These are phyloP conservation scores for Suillus subluteus DNA, from an alignment of 768 basidiomycete genomes.

Conservation along the genomic window DNA sequence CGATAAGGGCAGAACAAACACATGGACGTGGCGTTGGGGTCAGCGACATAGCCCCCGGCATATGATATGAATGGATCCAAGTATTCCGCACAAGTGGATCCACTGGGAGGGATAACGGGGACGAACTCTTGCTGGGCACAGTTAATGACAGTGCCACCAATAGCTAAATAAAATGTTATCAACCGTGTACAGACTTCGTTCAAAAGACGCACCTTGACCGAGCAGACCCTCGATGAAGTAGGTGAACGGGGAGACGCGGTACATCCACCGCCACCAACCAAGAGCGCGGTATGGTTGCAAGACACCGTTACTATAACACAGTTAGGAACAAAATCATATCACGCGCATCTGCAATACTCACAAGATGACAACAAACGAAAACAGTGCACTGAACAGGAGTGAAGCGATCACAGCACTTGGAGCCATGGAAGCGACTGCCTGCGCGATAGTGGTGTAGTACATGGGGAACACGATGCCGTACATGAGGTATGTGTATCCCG, in stretches of 20 bases:
- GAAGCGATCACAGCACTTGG: slow-evolving; percentile 64
- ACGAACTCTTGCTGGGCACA: slow-evolving; percentile 71
- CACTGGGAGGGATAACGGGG: slow-evolving; percentile 49
- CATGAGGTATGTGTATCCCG: slow-evolving; percentile 63
- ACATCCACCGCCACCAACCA: slow-evolving; percentile 80
- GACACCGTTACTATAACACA: slow-evolving; percentile 51
- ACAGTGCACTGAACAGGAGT: slow-evolving; percentile 58
- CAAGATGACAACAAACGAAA: slow-evolving; percentile 69
- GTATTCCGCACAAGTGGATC: slow-evolving; percentile 51
- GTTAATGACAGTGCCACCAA: slow-evolving; percentile 52
- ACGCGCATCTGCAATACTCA: slow-evolving; percentile 24
- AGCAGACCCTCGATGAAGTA: not conserved
- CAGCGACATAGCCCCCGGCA: slow-evolving; percentile 51
- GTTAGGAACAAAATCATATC: not conserved
- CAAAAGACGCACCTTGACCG: slow-evolving; percentile 45
- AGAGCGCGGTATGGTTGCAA: slow-evolving; percentile 65
- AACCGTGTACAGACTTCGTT: too few relatives aligned
- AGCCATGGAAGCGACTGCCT: slow-evolving; percentile 63
- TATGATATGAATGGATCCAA: slow-evolving; percentile 42
- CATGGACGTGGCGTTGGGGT: slow-evolving; percentile 38
- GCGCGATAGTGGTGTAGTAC: slow-evolving; percentile 65
- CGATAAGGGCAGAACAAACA: slow-evolving; percentile 60
- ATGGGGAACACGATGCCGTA: slow-evolving; percentile 57
- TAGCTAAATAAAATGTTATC: slow-evolving; percentile 36
- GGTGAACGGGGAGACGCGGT: slow-evolving; percentile 17